phyloP scores from a whole-genome alignment of 169 alveolate species.

The Toxoplasma gondii region DNA sequence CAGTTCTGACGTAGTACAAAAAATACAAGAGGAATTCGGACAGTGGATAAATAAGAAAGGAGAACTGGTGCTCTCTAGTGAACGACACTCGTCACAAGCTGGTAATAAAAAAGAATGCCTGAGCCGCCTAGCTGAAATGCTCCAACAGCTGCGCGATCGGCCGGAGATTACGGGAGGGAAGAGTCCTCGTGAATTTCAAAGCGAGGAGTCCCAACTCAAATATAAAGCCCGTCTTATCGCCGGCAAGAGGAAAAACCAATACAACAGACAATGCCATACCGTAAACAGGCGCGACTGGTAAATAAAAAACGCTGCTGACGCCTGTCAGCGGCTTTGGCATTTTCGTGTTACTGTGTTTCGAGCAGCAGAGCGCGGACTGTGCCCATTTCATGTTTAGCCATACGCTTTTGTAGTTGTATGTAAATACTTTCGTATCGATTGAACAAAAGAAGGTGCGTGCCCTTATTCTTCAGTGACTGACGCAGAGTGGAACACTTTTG shows the following conservation, averaged over 20 bases:
- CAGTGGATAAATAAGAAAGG: slow-evolving; percentile 17
- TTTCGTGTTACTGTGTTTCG: neutral
- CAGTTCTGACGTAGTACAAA: neutral
- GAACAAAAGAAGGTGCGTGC: neutral
- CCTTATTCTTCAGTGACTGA: too few relatives aligned
- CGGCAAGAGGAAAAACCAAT: neutral
- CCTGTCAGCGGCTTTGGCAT: neutral
- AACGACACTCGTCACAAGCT: neutral
- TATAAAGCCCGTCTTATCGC: neutral
- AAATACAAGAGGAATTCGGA: neutral
- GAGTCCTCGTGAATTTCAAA: slow-evolving; percentile 13
- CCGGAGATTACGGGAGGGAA: neutral
- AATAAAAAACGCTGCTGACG: neutral
- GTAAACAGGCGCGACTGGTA: neutral
- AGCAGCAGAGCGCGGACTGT: neutral
- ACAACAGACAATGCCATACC: neutral
- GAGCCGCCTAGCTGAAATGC: neutral
- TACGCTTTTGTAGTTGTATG: neutral
- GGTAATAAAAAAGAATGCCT: slow-evolving; percentile 17
- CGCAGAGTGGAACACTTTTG: too few relatives aligned
- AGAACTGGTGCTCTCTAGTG: slow-evolving; percentile 12
- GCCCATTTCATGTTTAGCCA: neutral
- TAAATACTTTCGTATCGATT: neutral
- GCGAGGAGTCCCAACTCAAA: slow-evolving; percentile 24
- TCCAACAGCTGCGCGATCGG: neutral